phyloP scores from a whole-genome alignment of 2,329 filamentous ascomycete genomes.

The Paraphoma sp. region DNA sequence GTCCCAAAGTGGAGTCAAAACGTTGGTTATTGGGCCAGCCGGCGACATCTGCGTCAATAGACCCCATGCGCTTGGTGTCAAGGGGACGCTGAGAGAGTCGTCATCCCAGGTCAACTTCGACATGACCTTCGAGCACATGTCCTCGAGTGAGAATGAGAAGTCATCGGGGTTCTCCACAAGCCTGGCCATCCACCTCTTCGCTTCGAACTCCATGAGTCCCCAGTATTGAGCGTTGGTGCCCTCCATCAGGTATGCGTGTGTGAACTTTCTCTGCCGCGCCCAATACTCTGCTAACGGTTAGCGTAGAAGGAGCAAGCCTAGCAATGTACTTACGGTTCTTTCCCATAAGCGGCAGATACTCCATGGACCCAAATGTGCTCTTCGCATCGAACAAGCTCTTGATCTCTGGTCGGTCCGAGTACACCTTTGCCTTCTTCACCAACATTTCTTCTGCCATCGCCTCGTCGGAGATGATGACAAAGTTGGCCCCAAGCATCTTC shows the following conservation, averaged over 20 bases:
- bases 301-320: background rate
- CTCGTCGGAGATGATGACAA: conserved; percentile 60
- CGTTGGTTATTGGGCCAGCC: conserved; percentile 64
- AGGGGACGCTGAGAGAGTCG: conserved; percentile 55
- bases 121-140: conserved; percentile 66
- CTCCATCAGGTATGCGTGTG: conserved; percentile 59
- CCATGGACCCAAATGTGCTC: conserved; percentile 62
- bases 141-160: conserved; percentile 60
- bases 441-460: conserved; percentile 61
- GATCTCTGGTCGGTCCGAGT: conserved; percentile 60
- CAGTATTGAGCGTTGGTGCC: conserved; percentile 54
- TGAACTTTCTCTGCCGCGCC: conserved; percentile 61
- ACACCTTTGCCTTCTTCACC: conserved; percentile 59
- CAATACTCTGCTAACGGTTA: conserved; percentile 55
- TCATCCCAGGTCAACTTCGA: conserved; percentile 63
- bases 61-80: conserved; percentile 62
- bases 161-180: conserved; percentile 59
- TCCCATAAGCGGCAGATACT: conserved; percentile 64
- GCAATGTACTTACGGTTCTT: conserved; percentile 56
- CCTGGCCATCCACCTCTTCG: conserved; percentile 60
- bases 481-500: conserved; percentile 50
- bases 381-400: conserved; percentile 62
- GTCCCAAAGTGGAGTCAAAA: conserved; percentile 62
- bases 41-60: conserved; percentile 65
- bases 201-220: conserved; percentile 60